Evolutionary conservation across 768 basidiomycete genomes (phyloP).

Genomic region (Trametes maxima): DNA sequence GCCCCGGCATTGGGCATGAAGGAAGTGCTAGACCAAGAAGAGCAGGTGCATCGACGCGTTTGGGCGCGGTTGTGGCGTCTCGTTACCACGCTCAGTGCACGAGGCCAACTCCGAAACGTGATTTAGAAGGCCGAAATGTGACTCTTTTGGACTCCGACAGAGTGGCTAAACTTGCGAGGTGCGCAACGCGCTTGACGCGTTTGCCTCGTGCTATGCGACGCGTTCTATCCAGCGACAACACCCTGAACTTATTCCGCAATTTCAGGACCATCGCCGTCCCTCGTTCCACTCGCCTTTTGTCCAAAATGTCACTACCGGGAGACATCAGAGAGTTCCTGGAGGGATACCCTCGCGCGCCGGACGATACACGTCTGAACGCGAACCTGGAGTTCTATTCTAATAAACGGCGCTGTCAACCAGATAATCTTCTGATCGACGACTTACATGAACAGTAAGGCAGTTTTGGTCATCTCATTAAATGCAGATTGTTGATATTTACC

Average conservation of each 20-base stretch:
- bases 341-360: conserved; percentile 48
- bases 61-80: conserved; percentile 21
- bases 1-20: conserved; percentile 7
- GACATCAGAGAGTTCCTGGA: conserved; percentile 62
- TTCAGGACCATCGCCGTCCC: neutral
- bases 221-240: neutral
- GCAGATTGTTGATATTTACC: neutral
- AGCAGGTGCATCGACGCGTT: conserved; percentile 11
- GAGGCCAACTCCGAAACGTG: neutral
- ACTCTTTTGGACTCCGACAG: neutral
- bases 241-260: neutral
- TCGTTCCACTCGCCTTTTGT: neutral
- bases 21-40: neutral
- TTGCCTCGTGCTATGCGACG: conserved; percentile 5
- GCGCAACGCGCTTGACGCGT: conserved; percentile 1
- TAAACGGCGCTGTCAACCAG: conserved; percentile 57
- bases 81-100: neutral
- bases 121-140: neutral
- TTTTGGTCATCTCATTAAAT: neutral
- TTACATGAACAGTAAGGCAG: conserved; percentile 56
- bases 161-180: neutral
- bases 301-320: conserved; percentile 40
- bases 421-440: conserved; percentile 61
- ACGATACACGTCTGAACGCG: conserved; percentile 42
- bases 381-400: conserved; percentile 70